Conservation (phyloP, 768 basidiomycete species). For the Wakefieldia striispora region DNA sequence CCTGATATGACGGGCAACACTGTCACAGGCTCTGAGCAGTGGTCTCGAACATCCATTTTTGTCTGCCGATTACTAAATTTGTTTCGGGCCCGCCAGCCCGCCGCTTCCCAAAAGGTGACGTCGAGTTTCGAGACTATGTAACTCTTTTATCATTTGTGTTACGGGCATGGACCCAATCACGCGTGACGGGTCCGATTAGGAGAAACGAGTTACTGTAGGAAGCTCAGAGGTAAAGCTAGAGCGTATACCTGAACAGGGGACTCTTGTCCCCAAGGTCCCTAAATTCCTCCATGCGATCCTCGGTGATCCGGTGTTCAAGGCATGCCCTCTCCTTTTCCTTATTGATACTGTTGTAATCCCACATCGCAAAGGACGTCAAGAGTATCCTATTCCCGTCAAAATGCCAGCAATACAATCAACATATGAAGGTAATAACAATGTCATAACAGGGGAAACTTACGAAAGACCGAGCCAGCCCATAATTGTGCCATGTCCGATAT, state of each 20-base stretch:
- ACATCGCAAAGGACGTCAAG: constrained; percentile 39
- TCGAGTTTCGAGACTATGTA: no score
- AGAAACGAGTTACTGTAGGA: no score
- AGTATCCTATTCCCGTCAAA: constrained; percentile 31
- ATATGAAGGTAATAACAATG: no score
- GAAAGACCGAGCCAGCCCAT: constrained; percentile 26
- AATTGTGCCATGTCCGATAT: constrained; percentile 30
- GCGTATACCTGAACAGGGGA: constrained; percentile 45
- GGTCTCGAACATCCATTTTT: no score
- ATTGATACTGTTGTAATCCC: constrained; percentile 44
- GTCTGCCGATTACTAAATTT: no score
- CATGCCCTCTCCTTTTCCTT: constrained; percentile 43
- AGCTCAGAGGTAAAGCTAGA: neutral
- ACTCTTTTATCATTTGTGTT: no score
- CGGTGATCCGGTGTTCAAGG: constrained; percentile 39
- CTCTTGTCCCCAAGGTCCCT: constrained; percentile 46
- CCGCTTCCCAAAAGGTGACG: no score
- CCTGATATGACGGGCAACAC: no score
- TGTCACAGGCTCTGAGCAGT: no score
- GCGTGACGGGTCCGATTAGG: no score
- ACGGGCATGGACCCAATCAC: no score
- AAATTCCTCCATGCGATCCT: constrained; percentile 37
- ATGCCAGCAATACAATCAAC: constrained; percentile 22
- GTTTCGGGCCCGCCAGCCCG: no score
- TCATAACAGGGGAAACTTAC: neutral